Base-by-base conservation (phyloP, 176 grass and related monocot genomes). In the Triticum aestivum region DNA sequence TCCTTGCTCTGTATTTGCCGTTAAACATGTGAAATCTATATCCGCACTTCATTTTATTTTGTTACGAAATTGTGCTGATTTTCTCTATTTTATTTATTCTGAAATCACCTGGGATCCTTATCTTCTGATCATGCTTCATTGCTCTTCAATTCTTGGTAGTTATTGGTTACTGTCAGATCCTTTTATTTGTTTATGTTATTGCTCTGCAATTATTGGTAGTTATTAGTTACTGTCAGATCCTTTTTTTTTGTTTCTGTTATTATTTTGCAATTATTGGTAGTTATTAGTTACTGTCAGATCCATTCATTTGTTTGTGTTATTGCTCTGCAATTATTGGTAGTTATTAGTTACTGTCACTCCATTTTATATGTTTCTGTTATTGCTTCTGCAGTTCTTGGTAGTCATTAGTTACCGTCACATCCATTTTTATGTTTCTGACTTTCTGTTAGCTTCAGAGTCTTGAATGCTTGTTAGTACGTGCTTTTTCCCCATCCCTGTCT, bases 401-500 rank as follows among this genome's bases (percentile, higher is more conserved):
- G 54, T 21, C 45, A 58, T 9, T 21, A 35, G 9, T 12, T 61
- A 78, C 34, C n/a, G 20, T 83, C 73, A 32, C 73, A 33, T 54
- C 47, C 4, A 54, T 33, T 27, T 76, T 76, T 76, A 76, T 59
- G 18, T 58, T 58, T 58, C 54, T 21, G 54, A 52, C n/a, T 78
- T 11, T 71, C 4, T 33, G 10, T 59, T 88, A 37, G 81, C 37
- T 77, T 84, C 33, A 77, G 4, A 33, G 47, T 76, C 15, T 33
- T 76, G 73, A 76, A 76, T 84, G 51, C 82, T 73, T 58, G 21
- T 75, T 30, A 54, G 29, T 74, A 66, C 14, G 18, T 85, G n/a
- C 39, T 5, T 27, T 72, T 64, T 64, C 32, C 3, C 0, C 7
- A 12, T 39, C 35, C 1, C 9, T 74, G 20, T 67, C 6, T 13